Base-by-base conservation (phyloP, 1,139 yeast genomes). In the Kodamaea ohmeri region DNA sequence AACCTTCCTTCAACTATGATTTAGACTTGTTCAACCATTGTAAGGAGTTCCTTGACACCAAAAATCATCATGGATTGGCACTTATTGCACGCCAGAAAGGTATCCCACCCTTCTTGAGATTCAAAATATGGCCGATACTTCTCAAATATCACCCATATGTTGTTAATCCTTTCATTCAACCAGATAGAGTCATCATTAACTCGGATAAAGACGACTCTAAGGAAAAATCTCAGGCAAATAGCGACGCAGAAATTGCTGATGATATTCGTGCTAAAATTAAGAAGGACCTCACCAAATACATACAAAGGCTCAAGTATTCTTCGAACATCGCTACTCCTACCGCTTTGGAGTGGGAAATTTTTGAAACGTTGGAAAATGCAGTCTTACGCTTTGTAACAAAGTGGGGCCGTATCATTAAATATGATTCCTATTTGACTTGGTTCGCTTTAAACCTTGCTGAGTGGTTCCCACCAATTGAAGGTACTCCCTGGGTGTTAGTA, bases 111-210 rank as follows among this genome's bases (percentile, higher is more conserved):
- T 76, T 80, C 44, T 67, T 88, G 39, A 71, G 97, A 43, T 80
- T 78, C 49, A 71, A 76, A 43, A 83, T 86, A 8, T 90, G 97
- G 97, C 96, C 97, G 2, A 64, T 87, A 6, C 60, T 90, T 37
- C 61, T 90, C 44, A 81, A 81, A 48, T 78, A 80, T 50, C 97
- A 90, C 58, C 96, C 97, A 0, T 85, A 82, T 65, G 96, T 88
- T 12, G 61, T 78, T 31, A 71, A 80, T 38, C 96, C 96, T 0
- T 83, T 76, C 46, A 70, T 84, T 30, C 73, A 76, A 45, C 83
- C 88, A 1, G 87, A 82, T 43, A 36, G 38, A 17, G 52, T 44
- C 25, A 27, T 42, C 4, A 19, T 32, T 29, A 38, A 39, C 22
- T 45, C 47, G 25, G 48, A 48, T 7, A 46, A 46, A 20, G 52